Evolutionary conservation across 2,329 filamentous ascomycete genomes (phyloP).

Genomic region (Fusarium buxicola): DNA sequence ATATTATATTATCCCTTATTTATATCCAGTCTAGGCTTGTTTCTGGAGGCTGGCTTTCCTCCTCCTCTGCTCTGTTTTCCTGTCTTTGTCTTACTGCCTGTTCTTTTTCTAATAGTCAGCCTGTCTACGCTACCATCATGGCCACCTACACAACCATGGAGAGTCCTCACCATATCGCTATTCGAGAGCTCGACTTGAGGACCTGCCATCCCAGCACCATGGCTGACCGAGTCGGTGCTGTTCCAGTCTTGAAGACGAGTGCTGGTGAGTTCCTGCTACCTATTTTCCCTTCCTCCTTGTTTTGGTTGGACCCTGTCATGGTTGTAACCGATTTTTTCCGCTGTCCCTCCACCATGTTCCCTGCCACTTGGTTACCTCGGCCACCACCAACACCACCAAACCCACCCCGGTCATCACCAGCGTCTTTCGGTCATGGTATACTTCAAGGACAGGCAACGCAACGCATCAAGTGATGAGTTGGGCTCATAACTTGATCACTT

Average conservation of each 20-base stretch:
- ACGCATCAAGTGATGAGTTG: no score
- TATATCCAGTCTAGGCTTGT: slow-evolving; percentile 32
- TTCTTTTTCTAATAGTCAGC: slow-evolving; percentile 17
- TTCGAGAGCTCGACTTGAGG: slow-evolving; percentile 64
- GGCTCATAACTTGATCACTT: no score
- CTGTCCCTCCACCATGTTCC: slow-evolving; percentile 12
- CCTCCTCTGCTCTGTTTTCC: slow-evolving; percentile 27
- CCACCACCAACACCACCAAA: slow-evolving; percentile 26
- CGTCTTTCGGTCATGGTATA: neutral
- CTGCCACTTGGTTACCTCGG: slow-evolving; percentile 37
- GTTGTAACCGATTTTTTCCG: slow-evolving; percentile 20
- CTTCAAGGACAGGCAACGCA: neutral
- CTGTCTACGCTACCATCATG: slow-evolving; percentile 20
- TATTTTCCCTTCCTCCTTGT: slow-evolving; percentile 9
- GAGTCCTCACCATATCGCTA: slow-evolving; percentile 49
- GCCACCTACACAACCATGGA: slow-evolving; percentile 43
- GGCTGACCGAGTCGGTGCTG: slow-evolving; percentile 65
- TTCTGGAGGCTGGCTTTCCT: slow-evolving; percentile 46
- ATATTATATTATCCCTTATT: slow-evolving; percentile 20
- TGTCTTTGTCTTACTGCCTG: slow-evolving; percentile 20
- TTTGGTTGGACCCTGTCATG: slow-evolving; percentile 19
- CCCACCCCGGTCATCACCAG: slow-evolving; percentile 21
- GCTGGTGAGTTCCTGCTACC: slow-evolving; percentile 62
- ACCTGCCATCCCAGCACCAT: slow-evolving; percentile 61
- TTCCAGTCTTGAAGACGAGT: slow-evolving; percentile 69